Evolutionary conservation across 1,284 basidiomycete species (phyloP).

Genomic region (Sporisorium reilianum): DNA sequence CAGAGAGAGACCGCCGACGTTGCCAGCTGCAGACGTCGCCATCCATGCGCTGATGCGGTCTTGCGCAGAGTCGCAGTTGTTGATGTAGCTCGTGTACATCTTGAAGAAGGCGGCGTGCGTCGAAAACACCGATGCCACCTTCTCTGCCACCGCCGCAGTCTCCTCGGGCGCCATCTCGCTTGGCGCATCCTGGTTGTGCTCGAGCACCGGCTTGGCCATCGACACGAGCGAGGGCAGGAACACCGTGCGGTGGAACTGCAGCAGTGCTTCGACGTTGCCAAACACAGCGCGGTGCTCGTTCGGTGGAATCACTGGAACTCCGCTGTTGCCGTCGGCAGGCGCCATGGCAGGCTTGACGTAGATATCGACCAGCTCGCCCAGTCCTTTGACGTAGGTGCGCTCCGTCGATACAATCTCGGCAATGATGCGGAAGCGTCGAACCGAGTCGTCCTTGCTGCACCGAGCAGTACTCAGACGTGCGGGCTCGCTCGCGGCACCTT

Average conservation of each 20-base stretch:
- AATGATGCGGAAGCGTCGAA: constrained; percentile 65
- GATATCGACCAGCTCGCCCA: constrained; percentile 92
- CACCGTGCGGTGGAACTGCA: constrained; percentile 90
- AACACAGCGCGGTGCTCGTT: constrained; percentile 92
- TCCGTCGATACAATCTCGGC: constrained; percentile 80
- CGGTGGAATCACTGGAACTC: constrained; percentile 84
- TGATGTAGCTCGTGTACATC: constrained; percentile 68
- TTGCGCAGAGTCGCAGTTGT: constrained; percentile 64
- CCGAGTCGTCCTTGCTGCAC: constrained; percentile 65
- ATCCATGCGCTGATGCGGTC: constrained; percentile 42
- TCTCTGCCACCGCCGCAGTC: constrained; percentile 81
- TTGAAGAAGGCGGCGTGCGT: constrained; percentile 65
- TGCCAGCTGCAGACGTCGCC: constrained; percentile 29
- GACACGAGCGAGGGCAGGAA: constrained; percentile 89
- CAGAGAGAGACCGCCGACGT: constrained; percentile 43
- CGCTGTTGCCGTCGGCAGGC: constrained; percentile 71
- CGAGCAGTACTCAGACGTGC: constrained; percentile 25
- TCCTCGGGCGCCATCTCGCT: constrained; percentile 79
- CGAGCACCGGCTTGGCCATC: constrained; percentile 70
- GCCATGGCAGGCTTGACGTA: constrained; percentile 89
- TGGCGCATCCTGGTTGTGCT: constrained; percentile 64
- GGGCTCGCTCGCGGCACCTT: constrained; percentile 17
- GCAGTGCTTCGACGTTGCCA: constrained; percentile 87
- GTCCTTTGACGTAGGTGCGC: constrained; percentile 90
- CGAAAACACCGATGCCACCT: constrained; percentile 85